Percentiles rank a stretch among this genome's conserved stretches.
These are phyloP conservation scores for Russula emetica DNA, from an alignment of 768 basidiomycete species.

Conservation along the genomic window DNA sequence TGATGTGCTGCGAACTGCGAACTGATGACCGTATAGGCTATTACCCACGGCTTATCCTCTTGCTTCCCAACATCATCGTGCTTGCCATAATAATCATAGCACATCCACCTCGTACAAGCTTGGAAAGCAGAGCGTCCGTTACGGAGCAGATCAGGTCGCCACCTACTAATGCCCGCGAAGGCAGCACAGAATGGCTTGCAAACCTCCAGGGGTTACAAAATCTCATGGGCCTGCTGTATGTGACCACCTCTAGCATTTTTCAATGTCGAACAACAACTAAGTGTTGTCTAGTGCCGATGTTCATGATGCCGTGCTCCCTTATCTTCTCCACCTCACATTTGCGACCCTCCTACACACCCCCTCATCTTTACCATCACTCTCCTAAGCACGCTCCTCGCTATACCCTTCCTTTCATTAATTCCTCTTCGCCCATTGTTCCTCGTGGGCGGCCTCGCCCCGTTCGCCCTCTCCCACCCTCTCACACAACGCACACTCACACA, in stretches of 20 bases:
- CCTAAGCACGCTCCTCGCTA: constrained; percentile 43
- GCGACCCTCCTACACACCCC: constrained; percentile 49
- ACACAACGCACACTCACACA: constrained; percentile 34
- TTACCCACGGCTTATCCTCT: constrained; percentile 65
- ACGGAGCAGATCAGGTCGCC: constrained; percentile 32
- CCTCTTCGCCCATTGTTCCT: constrained; percentile 47
- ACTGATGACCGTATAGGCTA: constrained; percentile 48
- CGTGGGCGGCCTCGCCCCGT: constrained; percentile 47
- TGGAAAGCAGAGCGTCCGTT: not conserved
- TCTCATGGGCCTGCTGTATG: constrained; percentile 80
- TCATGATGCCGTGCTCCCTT: constrained; percentile 50
- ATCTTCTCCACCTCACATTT: constrained; percentile 49
- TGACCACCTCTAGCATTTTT: constrained; percentile 14
- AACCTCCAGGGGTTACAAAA: constrained; percentile 90
- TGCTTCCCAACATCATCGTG: constrained; percentile 61
- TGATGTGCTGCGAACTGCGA: not conserved
- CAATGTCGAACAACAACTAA: constrained; percentile 1
- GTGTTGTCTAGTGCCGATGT: constrained; percentile 51
- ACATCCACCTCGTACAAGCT: constrained; percentile 44
- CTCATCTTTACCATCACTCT: constrained; percentile 49
- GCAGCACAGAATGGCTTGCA: constrained; percentile 74
- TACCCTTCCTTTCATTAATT: constrained; percentile 36
- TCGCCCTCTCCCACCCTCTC: constrained; percentile 51
- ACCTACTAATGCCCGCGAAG: constrained; percentile 47
- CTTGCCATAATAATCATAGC: constrained; percentile 63